Evolutionary conservation across 495 filamentous ascomycete genomes (phyloP).

Genomic region (Hypoxylon cercidicola): DNA sequence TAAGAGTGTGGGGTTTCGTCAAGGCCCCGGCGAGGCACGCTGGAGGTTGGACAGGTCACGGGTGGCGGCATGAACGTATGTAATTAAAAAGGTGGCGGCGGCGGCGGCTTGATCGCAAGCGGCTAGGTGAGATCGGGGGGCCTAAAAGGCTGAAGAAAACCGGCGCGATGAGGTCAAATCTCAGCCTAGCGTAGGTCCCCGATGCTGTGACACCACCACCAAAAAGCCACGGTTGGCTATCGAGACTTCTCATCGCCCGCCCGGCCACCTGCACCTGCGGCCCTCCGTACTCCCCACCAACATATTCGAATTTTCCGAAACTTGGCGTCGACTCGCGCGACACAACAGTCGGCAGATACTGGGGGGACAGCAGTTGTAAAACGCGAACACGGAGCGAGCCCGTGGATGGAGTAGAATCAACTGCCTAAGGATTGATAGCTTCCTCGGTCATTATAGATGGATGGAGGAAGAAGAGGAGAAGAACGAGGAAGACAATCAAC

Average conservation of each 20-base stretch:
- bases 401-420: slow-evolving; percentile 17
- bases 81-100: slow-evolving; percentile 34
- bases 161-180: neutral
- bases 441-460: slow-evolving; percentile 3
- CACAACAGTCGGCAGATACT: slow-evolving; percentile 39
- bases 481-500: slow-evolving; percentile 29
- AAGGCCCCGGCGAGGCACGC: slow-evolving; percentile 10
- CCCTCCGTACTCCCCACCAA: neutral
- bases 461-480: slow-evolving; percentile 13
- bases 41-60: slow-evolving; percentile 20
- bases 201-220: slow-evolving; percentile 20
- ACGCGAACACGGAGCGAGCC: neutral
- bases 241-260: neutral
- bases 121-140: slow-evolving; percentile 14
- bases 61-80: slow-evolving; percentile 16
- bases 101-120: slow-evolving; percentile 17
- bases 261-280: slow-evolving; percentile 16
- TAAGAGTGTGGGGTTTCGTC: slow-evolving; percentile 13
- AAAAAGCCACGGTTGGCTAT: neutral
- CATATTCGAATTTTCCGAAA: neutral
- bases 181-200: slow-evolving; percentile 22
- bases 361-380: slow-evolving; percentile 16
- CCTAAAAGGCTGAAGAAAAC: slow-evolving; percentile 2
- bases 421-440: slow-evolving; percentile 19
- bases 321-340: slow-evolving; percentile 30